phyloP scores from a whole-genome alignment of 352 stramenopile species.

The Phytophthora idaei region DNA sequence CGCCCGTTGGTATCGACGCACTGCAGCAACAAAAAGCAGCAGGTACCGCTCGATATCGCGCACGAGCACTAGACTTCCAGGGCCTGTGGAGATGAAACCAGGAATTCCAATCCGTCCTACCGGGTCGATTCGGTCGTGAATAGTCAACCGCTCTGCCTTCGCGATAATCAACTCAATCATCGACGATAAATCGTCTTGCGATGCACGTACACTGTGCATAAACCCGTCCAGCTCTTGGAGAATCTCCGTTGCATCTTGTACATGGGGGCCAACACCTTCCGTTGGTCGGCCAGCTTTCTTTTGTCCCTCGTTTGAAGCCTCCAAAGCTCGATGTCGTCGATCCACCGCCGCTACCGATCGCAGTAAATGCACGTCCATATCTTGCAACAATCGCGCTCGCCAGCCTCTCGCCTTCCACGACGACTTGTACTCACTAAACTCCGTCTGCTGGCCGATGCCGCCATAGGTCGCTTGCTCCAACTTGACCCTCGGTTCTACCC shows the following conservation, averaged over 20 bases:
- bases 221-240: constrained; percentile 32
- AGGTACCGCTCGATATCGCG: constrained; percentile 40
- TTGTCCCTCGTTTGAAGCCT: constrained; percentile 5
- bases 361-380: constrained; percentile 40
- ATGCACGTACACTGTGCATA: constrained; percentile 28
- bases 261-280: constrained; percentile 30
- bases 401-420: constrained; percentile 34
- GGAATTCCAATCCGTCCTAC: constrained; percentile 34
- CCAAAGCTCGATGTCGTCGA: constrained; percentile 21
- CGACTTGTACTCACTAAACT: constrained; percentile 33
- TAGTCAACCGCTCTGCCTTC: constrained; percentile 20
- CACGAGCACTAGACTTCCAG: constrained; percentile 26
- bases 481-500: constrained; percentile 20
- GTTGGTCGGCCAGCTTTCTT: constrained; percentile 15
- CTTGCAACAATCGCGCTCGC: constrained; percentile 35
- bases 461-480: constrained; percentile 14
- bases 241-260: constrained; percentile 28
- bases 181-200: constrained; percentile 33
- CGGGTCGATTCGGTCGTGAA: constrained; percentile 33
- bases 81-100: constrained; percentile 31
- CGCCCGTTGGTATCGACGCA: constrained; percentile 36
- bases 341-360: constrained; percentile 28
- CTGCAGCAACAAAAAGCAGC: constrained; percentile 34
- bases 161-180: constrained; percentile 34
- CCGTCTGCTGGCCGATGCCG: constrained; percentile 21